Percentiles rank a stretch among this genome's conserved stretches.
phyloP scores from a whole-genome alignment of 306 rosid genomes.

The Prunus davidiana region DNA sequence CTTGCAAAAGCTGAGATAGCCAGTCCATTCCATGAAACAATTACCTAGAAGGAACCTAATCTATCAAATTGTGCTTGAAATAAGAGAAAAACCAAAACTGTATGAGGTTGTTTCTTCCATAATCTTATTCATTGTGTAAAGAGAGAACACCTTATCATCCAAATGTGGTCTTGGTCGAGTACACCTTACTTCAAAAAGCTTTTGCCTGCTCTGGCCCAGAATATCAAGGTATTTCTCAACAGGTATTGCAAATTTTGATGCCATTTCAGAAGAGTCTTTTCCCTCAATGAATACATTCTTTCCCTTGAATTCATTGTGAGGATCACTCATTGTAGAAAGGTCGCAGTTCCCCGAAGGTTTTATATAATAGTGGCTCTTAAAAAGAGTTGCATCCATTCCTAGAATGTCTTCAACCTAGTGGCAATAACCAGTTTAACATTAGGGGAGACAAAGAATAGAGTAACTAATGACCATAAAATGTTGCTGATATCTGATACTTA shows the following conservation, averaged over 20 bases:
- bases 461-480: background rate
- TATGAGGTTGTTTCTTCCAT: background rate
- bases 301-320: conserved; percentile 78
- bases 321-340: conserved; percentile 86
- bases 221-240: conserved; percentile 62
- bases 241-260: conserved; percentile 61
- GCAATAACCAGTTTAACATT: conserved; percentile 16
- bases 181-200: conserved; percentile 72
- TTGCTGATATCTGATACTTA: background rate
- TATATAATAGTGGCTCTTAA: conserved; percentile 71
- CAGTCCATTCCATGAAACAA: conserved; percentile 96
- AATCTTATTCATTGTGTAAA: conserved; percentile 10
- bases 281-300: conserved; percentile 83
- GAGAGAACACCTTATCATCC: conserved; percentile 74
- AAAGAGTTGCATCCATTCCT: conserved; percentile 78
- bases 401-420: conserved; percentile 71
- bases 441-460: background rate
- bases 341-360: conserved; percentile 78
- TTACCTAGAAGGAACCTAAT: conserved; percentile 57
- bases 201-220: conserved; percentile 69
- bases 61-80: conserved; percentile 15
- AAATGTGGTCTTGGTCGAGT: conserved; percentile 80
- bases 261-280: conserved; percentile 51
- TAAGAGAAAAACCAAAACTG: background rate
- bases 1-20: conserved; percentile 87